phyloP scores from a whole-genome alignment of 2,329 filamentous ascomycete genomes.

The Hypoxylon sp. region DNA sequence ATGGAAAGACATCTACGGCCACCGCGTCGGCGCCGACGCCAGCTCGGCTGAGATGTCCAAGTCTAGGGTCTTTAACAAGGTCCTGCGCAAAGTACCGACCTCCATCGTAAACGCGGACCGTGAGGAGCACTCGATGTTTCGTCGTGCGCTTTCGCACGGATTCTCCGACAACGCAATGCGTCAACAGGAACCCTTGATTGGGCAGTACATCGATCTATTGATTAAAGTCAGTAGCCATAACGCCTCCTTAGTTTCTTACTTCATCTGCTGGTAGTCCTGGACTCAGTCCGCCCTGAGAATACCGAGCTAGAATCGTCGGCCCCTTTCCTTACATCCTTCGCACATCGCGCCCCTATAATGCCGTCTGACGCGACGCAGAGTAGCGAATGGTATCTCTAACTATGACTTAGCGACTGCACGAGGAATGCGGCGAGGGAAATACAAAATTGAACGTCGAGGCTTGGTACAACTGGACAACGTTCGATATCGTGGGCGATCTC shows the following conservation, averaged over 20 bases:
- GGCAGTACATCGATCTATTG: slow-evolving; percentile 52
- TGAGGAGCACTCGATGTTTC: slow-evolving; percentile 42
- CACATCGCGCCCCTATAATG: not conserved
- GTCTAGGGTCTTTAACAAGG: slow-evolving; percentile 22
- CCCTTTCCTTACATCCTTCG: not conserved
- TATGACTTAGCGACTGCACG: slow-evolving; percentile 43
- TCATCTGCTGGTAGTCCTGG: not conserved
- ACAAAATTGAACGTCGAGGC: slow-evolving; percentile 45
- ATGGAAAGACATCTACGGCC: slow-evolving; percentile 48
- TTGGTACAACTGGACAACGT: slow-evolving; percentile 50
- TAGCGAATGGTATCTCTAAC: not conserved
- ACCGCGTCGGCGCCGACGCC: slow-evolving; percentile 38
- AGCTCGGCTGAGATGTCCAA: slow-evolving; percentile 39
- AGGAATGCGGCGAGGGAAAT: slow-evolving; percentile 40
- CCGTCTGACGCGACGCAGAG: not conserved
- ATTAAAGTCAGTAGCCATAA: slow-evolving; percentile 36
- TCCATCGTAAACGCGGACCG: slow-evolving; percentile 44
- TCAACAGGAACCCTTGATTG: slow-evolving; percentile 45
- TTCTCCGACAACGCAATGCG: slow-evolving; percentile 44
- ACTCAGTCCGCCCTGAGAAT: not conserved
- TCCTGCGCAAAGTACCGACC: slow-evolving; percentile 32
- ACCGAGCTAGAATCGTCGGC: not conserved
- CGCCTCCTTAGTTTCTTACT: not conserved
- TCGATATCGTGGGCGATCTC: slow-evolving; percentile 43
- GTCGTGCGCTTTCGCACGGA: slow-evolving; percentile 44